Evolutionary conservation across 805 yeast genomes (phyloP).

Genomic region (Wickerhamiella hasegawae): DNA sequence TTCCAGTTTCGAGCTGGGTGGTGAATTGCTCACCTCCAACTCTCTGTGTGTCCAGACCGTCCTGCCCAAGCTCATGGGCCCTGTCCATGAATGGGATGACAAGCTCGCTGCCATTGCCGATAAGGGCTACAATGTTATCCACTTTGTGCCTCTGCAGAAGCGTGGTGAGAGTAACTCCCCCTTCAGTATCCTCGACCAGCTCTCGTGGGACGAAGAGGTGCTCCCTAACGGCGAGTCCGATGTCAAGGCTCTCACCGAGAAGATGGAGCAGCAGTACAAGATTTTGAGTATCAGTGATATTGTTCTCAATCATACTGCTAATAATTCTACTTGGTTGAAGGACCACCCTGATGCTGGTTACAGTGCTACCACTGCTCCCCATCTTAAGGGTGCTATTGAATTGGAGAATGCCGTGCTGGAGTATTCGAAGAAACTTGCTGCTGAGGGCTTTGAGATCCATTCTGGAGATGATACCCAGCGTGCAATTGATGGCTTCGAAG

Average conservation of each 20-base stretch:
- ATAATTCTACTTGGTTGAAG: conserved; percentile 71
- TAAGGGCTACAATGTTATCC: conserved; percentile 90
- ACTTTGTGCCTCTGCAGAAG: conserved; percentile 83
- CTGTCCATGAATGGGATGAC: conserved; percentile 41
- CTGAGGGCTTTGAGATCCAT: conserved; percentile 36
- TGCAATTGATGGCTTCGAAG: conserved; percentile 52
- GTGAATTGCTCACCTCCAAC: conserved; percentile 49
- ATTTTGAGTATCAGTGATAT: conserved; percentile 77
- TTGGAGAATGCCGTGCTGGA: conserved; percentile 54
- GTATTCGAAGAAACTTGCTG: conserved; percentile 42
- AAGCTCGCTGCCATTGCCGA: conserved; percentile 42
- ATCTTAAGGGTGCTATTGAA: conserved; percentile 68
- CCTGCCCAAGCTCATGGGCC: conserved; percentile 85
- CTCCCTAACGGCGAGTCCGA: conserved; percentile 41
- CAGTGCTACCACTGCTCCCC: conserved; percentile 76
- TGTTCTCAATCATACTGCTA: conserved; percentile 89
- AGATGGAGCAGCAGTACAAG: conserved; percentile 37
- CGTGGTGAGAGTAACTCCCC: conserved; percentile 90
- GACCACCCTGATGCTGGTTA: conserved; percentile 88
- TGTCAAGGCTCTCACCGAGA: conserved; percentile 34
- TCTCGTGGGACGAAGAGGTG: conserved; percentile 49
- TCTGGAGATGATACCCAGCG: conserved; percentile 37
- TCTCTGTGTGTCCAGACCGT: conserved; percentile 71
- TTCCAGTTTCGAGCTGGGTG: conserved; percentile 48
- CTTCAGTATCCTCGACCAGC: conserved; percentile 78